A percentile compares a stretch with the other conserved stretches of the same genome.
These are phyloP conservation scores for Aspergillus sclerotiicarbonarius DNA, from an alignment of 495 filamentous ascomycete genomes.

Conservation along the genomic window DNA sequence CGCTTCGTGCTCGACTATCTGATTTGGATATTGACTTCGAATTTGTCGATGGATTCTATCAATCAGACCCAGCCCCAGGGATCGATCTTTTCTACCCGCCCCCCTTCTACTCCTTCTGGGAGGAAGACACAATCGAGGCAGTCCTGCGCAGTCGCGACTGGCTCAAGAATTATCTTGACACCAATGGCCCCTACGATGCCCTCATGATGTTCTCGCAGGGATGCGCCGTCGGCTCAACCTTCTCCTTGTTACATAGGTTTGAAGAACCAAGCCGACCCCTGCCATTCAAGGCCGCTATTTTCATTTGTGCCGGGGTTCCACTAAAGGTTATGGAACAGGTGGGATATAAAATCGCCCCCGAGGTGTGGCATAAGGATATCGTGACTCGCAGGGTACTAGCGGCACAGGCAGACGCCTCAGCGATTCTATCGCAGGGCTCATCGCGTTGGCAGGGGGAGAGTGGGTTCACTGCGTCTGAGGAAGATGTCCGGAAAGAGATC, in stretches of 20 bases:
- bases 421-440: constrained; percentile 28
- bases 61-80: constrained; percentile 45
- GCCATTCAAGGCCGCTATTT: constrained; percentile 59
- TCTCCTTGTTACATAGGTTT: constrained; percentile 38
- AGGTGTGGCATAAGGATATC: constrained; percentile 38
- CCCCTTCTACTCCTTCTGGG: constrained; percentile 51
- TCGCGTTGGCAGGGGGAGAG: constrained; percentile 28
- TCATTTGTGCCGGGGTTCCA: constrained; percentile 56
- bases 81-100: constrained; percentile 52
- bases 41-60: constrained; percentile 54
- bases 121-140: constrained; percentile 28
- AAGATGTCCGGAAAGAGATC: constrained; percentile 48
- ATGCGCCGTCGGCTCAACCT: constrained; percentile 48
- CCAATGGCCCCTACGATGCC: constrained; percentile 58
- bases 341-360: constrained; percentile 45
- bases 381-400: constrained; percentile 28
- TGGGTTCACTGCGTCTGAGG: constrained; percentile 43
- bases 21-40: constrained; percentile 47
- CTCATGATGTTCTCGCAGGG: constrained; percentile 62
- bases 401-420: constrained; percentile 25
- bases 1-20: constrained; percentile 39
- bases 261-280: constrained; percentile 34
- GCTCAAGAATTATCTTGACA: constrained; percentile 46
- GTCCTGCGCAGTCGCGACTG: constrained; percentile 42
- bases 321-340: constrained; percentile 48